A percentile compares a stretch with the other conserved stretches of the same genome.
These are phyloP conservation scores for Mycena pura DNA, from an alignment of 768 basidiomycete genomes.

Conservation along the genomic window DNA sequence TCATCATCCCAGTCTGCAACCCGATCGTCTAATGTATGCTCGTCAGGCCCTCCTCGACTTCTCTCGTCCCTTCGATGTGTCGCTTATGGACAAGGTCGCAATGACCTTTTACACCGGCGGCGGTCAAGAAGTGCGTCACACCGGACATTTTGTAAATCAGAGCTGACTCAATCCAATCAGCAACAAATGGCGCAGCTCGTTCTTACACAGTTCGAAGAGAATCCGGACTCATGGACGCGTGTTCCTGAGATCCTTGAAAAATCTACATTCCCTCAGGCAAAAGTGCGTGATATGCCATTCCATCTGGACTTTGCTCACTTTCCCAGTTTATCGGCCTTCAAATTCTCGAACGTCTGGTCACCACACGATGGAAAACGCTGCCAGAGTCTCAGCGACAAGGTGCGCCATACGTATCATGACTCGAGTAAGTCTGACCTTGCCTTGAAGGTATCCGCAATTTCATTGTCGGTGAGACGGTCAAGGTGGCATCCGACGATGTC, in stretches of 20 bases:
- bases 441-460: slow-evolving; percentile 91
- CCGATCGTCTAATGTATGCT: slow-evolving; percentile 5
- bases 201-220: slow-evolving; percentile 95
- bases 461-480: slow-evolving; percentile 90
- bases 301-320: slow-evolving; percentile 5
- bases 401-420: too few species aligned
- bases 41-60: slow-evolving; percentile 90
- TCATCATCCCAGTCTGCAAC: slow-evolving; percentile 14
- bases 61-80: slow-evolving; percentile 90
- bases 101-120: slow-evolving; percentile 87
- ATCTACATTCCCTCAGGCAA: slow-evolving; percentile 85
- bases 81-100: slow-evolving; percentile 91
- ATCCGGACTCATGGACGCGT: slow-evolving; percentile 97
- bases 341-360: slow-evolving; percentile 94
- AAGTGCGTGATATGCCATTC: slow-evolving; percentile 50
- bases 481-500: slow-evolving; percentile 89
- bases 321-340: slow-evolving; percentile 92
- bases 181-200: slow-evolving; percentile 95
- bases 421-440: background rate
- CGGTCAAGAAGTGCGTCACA: slow-evolving; percentile 81
- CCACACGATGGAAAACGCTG: slow-evolving; percentile 93
- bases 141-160: too few species aligned
- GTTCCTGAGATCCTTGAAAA: slow-evolving; percentile 93
- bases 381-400: slow-evolving; percentile 94
- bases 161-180: slow-evolving; percentile 47